Evolutionary conservation across 305 asterid species (phyloP).

Genomic region (Rubia tinctorum): DNA sequence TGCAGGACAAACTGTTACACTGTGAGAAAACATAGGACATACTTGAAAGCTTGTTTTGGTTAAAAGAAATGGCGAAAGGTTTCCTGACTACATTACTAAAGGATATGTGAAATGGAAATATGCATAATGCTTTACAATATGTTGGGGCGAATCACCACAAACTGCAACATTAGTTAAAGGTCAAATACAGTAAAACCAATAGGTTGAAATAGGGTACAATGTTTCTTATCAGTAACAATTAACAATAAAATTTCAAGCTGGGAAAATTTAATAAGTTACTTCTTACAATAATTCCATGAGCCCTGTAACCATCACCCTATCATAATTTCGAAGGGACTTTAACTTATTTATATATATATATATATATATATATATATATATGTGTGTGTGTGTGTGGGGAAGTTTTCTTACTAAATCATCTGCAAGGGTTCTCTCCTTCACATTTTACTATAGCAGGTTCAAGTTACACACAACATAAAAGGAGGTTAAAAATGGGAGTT

Average conservation of each 20-base stretch:
- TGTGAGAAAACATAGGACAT: no score
- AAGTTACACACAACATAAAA: no score
- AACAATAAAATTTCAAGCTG: neutral
- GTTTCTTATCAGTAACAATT: neutral
- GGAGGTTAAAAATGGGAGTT: no score
- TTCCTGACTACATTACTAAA: no score
- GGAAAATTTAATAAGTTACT: conserved; percentile 4
- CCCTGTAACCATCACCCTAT: conserved; percentile 34
- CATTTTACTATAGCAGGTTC: neutral
- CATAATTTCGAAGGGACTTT: neutral
- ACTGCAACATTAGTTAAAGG: neutral
- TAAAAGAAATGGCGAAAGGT: no score
- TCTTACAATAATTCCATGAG: conserved; percentile 95
- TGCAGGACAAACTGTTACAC: no score
- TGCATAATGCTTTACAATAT: neutral
- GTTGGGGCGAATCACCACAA: neutral
- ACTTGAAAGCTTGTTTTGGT: no score
- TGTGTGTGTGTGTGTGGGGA: no score
- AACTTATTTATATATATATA: neutral
- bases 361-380: no score
- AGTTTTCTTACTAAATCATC: neutral
- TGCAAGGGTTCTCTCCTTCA: neutral
- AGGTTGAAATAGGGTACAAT: neutral
- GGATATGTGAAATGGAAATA: no score
- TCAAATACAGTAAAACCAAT: neutral